phyloP scores from a whole-genome alignment of 2,329 filamentous ascomycete species.

The Beauveria asiatica region DNA sequence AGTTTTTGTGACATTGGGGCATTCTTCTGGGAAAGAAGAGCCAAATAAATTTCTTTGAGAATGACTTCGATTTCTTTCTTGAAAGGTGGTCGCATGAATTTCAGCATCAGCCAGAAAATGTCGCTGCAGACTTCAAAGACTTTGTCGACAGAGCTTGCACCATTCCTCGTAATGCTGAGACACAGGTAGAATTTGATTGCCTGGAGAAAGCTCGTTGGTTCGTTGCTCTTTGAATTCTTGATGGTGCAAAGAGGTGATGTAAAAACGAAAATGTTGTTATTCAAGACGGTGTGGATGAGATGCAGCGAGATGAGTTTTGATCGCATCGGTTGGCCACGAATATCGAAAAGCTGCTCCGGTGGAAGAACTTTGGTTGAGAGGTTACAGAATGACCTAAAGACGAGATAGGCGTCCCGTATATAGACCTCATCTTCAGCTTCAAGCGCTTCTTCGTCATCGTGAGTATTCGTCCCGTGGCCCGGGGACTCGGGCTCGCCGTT shows the following conservation, averaged over 20 bases:
- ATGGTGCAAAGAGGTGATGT: slow-evolving; percentile 88
- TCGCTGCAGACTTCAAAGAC: slow-evolving; percentile 96
- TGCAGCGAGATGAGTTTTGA: slow-evolving; percentile 94
- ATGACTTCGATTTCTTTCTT: slow-evolving; percentile 99
- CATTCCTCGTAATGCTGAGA: slow-evolving; percentile 88
- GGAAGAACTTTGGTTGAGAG: slow-evolving; percentile 86
- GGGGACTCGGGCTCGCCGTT: slow-evolving; percentile 27
- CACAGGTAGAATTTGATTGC: slow-evolving; percentile 96
- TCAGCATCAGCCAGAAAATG: slow-evolving; percentile 96
- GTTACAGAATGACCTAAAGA: slow-evolving; percentile 96
- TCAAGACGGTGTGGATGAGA: slow-evolving; percentile 87
- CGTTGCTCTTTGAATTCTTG: slow-evolving; percentile 78
- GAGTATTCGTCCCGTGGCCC: slow-evolving; percentile 19
- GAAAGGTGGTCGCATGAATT: slow-evolving; percentile 84
- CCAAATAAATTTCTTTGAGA: slow-evolving; percentile 91
- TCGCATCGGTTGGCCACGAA: slow-evolving; percentile 92
- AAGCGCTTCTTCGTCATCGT: slow-evolving; percentile 50
- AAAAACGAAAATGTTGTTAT: slow-evolving; percentile 88
- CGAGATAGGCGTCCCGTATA: slow-evolving; percentile 91
- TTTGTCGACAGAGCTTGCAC: slow-evolving; percentile 80
- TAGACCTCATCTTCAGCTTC: slow-evolving; percentile 88
- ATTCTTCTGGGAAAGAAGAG: slow-evolving; percentile 78
- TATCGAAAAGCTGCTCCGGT: slow-evolving; percentile 83
- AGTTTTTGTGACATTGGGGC: slow-evolving; percentile 87
- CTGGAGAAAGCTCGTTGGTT: slow-evolving; percentile 83